phyloP scores from a whole-genome alignment of 306 rosid species.

The Castanopsis chinensis region DNA sequence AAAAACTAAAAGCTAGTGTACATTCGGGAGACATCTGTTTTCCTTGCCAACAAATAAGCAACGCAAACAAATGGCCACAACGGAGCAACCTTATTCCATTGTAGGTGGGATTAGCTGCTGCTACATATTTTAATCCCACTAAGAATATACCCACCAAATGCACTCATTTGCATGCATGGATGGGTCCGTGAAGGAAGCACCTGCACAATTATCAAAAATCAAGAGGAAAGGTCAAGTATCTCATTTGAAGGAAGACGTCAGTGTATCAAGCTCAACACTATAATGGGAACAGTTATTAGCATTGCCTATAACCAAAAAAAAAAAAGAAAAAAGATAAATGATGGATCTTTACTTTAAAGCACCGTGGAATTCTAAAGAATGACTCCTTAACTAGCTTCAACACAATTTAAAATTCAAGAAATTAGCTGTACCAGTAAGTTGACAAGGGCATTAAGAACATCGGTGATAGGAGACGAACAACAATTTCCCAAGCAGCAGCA shows the following conservation, averaged over 20 bases:
- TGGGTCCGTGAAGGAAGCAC: conserved; percentile 95
- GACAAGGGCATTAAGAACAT: background rate
- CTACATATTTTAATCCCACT: conserved; percentile 75
- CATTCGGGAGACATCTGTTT: background rate
- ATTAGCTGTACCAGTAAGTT: background rate
- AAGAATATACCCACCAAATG: conserved; percentile 91
- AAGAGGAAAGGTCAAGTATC: background rate
- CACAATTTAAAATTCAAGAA: background rate
- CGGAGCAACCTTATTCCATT: background rate
- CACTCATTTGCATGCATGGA: conserved; percentile 90
- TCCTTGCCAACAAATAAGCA: background rate
- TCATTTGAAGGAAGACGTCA: background rate
- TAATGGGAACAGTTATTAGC: background rate
- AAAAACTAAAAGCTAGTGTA: background rate
- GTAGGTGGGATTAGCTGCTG: conserved; percentile 28
- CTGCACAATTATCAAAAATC: conserved; percentile 42
- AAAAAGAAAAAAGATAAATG: background rate
- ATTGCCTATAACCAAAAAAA: background rate
- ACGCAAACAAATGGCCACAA: background rate
- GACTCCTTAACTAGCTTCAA: background rate
- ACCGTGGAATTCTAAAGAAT: background rate
- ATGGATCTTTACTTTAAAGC: background rate
- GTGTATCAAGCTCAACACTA: too few relatives aligned
- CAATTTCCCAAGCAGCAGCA: background rate
- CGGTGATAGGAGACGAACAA: background rate